Evolutionary conservation across 129 eudicot species (phyloP).

Genomic region (Helianthus tuberosus): DNA sequence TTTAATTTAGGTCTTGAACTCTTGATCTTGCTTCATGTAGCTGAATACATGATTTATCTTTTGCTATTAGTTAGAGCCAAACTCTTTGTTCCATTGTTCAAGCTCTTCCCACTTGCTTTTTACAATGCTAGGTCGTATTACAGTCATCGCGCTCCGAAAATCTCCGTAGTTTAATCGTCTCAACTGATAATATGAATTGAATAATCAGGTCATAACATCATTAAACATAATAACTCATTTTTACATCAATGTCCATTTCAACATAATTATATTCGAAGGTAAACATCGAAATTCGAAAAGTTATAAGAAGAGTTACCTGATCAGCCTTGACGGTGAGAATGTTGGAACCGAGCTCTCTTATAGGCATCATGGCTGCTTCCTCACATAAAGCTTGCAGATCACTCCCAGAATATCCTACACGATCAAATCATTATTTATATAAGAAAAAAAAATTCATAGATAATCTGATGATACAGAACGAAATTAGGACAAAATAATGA

Average conservation of each 20-base stretch:
- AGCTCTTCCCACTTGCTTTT: conserved; percentile 97
- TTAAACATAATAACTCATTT: background rate
- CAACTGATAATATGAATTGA: conserved; percentile 42
- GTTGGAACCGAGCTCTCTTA: conserved; percentile 93
- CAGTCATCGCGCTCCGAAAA: conserved; percentile 86
- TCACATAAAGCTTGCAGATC: conserved; percentile 95
- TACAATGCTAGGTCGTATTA: conserved; percentile 80
- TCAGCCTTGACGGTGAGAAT: conserved; percentile 81
- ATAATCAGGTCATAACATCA: background rate
- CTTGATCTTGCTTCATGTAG: conserved; percentile 12
- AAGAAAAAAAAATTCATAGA: background rate
- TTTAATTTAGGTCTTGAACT: background rate
- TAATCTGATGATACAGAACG: conserved; percentile 1
- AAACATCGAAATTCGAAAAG: background rate
- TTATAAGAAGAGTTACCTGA: conserved; percentile 52
- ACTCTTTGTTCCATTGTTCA: conserved; percentile 86
- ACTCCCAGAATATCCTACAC: conserved; percentile 92
- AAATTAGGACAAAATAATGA: background rate
- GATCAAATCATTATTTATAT: background rate
- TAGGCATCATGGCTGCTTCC: conserved; percentile 99
- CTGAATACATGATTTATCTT: background rate
- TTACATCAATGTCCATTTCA: background rate
- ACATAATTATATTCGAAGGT: background rate
- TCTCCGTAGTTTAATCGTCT: conserved; percentile 70
- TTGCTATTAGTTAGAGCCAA: conserved; percentile 69